Evolutionary conservation across 495 filamentous ascomycete genomes (phyloP).

Genomic region (Trichodelitschia bisporula): DNA sequence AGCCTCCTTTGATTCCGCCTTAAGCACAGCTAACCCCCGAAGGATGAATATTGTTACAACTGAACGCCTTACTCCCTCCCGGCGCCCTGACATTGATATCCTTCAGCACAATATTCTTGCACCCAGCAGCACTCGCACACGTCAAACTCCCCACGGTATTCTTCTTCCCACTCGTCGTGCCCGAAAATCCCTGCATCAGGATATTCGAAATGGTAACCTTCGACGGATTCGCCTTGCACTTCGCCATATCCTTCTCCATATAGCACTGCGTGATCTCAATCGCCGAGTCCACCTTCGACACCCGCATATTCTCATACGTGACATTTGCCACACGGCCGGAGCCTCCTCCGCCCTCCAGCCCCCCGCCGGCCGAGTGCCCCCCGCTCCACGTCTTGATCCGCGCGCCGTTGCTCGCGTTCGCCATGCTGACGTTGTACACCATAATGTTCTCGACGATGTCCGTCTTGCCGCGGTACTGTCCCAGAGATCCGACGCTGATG

Average conservation of each 20-base stretch:
- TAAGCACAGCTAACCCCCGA: no score
- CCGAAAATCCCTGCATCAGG: slow-evolving; percentile 12
- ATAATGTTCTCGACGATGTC: slow-evolving; percentile 39
- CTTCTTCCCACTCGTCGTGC: slow-evolving; percentile 26
- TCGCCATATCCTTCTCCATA: slow-evolving; percentile 33
- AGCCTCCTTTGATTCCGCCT: no score
- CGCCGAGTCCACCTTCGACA: slow-evolving; percentile 35
- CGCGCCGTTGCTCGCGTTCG: slow-evolving; percentile 37
- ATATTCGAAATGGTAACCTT: slow-evolving; percentile 30
- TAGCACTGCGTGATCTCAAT: slow-evolving; percentile 45
- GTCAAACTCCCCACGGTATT: slow-evolving; percentile 28
- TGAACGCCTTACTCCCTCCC: no score
- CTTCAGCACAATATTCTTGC: slow-evolving; percentile 28
- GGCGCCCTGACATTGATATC: no score
- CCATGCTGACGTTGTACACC: slow-evolving; percentile 42
- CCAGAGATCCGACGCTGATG: slow-evolving; percentile 44
- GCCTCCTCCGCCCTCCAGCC: slow-evolving; percentile 37
- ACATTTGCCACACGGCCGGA: slow-evolving; percentile 26
- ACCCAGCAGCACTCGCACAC: slow-evolving; percentile 28
- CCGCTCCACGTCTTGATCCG: slow-evolving; percentile 56
- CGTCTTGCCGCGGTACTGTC: slow-evolving; percentile 35
- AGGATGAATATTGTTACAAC: no score
- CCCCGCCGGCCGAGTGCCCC: slow-evolving; percentile 23
- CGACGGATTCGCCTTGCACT: slow-evolving; percentile 33
- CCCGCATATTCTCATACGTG: slow-evolving; percentile 28